phyloP scores from a whole-genome alignment of 768 basidiomycete species.

The Pleurotus cornucopiae region DNA sequence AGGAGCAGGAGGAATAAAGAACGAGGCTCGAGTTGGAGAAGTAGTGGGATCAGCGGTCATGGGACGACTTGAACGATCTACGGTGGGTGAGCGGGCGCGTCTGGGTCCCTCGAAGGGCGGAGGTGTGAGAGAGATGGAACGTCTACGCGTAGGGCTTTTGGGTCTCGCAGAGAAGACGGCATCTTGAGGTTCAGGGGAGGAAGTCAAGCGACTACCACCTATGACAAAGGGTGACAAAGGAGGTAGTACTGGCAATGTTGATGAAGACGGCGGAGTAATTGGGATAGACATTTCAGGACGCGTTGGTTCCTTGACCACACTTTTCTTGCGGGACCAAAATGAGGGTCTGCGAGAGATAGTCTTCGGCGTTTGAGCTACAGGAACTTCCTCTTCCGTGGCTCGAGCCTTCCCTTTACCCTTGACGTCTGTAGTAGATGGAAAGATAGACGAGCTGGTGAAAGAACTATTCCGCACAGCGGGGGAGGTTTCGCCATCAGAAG shows the following conservation, averaged over 20 bases:
- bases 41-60: slow-evolving; percentile 35
- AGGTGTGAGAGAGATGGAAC: slow-evolving; percentile 5
- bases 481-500: slow-evolving; percentile 14
- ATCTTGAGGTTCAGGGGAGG: slow-evolving; percentile 15
- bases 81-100: background rate
- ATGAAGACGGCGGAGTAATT: background rate
- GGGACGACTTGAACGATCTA: slow-evolving; percentile 27
- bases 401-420: slow-evolving; percentile 35
- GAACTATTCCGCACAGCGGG: background rate
- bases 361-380: slow-evolving; percentile 27
- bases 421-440: slow-evolving; percentile 33
- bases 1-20: slow-evolving; percentile 21
- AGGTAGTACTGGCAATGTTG: slow-evolving; percentile 23
- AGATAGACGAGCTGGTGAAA: background rate
- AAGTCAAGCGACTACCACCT: slow-evolving; percentile 11
- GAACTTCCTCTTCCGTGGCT: slow-evolving; percentile 16
- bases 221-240: slow-evolving; percentile 23
- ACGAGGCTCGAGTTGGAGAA: slow-evolving; percentile 19
- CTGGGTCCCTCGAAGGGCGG: background rate
- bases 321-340: slow-evolving; percentile 60
- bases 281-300: slow-evolving; percentile 9
- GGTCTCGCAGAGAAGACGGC: slow-evolving; percentile 18
- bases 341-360: slow-evolving; percentile 54
- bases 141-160: slow-evolving; percentile 14
- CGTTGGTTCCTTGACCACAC: slow-evolving; percentile 12